A percentile compares a stretch with the other conserved stretches of the same genome.
These are phyloP conservation scores for Westerdykella sp. DNA, from an alignment of 2,329 filamentous ascomycete genomes.

Conservation along the genomic window DNA sequence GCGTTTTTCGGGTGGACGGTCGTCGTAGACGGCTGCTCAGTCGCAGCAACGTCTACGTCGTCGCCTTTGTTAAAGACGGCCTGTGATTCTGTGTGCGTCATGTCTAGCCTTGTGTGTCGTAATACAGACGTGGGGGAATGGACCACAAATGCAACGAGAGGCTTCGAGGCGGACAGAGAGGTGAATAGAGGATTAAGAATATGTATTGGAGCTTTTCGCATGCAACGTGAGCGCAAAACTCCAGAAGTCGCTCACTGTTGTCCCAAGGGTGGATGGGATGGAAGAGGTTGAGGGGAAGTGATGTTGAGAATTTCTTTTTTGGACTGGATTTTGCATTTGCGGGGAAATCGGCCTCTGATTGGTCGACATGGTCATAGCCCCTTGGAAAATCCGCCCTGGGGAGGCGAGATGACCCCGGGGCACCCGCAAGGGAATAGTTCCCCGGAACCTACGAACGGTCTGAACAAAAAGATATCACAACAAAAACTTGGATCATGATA, in stretches of 20 bases:
- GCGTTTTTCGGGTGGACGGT: conserved; percentile 18
- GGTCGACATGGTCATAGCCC: too few relatives aligned
- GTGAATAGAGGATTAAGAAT: background rate
- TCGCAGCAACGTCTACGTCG: conserved; percentile 10
- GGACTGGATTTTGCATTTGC: too few relatives aligned
- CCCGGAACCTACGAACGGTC: too few relatives aligned
- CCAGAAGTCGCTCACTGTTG: conserved; percentile 36
- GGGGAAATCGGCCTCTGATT: too few relatives aligned
- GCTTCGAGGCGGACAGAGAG: background rate
- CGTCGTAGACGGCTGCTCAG: conserved; percentile 11
- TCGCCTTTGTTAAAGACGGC: conserved; percentile 10
- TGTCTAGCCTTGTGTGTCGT: conserved; percentile 1
- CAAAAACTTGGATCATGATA: too few relatives aligned
- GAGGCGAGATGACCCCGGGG: too few relatives aligned
- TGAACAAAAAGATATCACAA: too few relatives aligned
- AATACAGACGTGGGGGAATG: background rate
- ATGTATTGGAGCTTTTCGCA: conserved; percentile 31
- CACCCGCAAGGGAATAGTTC: too few relatives aligned
- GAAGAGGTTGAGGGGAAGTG: background rate
- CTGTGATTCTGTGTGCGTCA: conserved; percentile 5
- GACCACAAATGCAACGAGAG: background rate
- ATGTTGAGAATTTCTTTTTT: too few relatives aligned
- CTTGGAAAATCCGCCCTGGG: too few relatives aligned
- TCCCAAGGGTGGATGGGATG: background rate
- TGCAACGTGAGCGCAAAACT: conserved; percentile 38